Percentiles rank a stretch among this genome's conserved stretches.
phyloP scores from a whole-genome alignment of 345 rosid genomes.

The Salix dunnii region DNA sequence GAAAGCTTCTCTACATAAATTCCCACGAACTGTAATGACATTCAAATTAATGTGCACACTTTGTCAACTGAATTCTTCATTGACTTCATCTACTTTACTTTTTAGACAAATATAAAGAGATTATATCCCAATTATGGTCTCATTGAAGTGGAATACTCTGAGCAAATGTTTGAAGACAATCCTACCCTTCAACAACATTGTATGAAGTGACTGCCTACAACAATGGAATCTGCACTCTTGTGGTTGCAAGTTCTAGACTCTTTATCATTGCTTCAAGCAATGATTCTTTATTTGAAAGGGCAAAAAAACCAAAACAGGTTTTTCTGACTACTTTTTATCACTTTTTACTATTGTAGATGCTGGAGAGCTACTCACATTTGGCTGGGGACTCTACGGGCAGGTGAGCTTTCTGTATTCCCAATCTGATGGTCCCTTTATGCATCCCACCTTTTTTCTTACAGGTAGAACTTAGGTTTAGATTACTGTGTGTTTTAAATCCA shows the following conservation, averaged over 20 bases:
- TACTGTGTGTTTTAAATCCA: too few species aligned
- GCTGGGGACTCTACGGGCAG: slow-evolving; percentile 94
- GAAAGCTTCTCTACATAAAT: not conserved
- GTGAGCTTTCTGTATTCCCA: slow-evolving; percentile 28
- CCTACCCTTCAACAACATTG: not conserved
- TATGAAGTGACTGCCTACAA: not conserved
- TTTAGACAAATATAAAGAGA: too few species aligned
- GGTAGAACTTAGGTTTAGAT: too few species aligned
- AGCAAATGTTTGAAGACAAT: not conserved
- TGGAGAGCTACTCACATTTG: slow-evolving; percentile 70
- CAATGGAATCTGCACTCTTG: not conserved
- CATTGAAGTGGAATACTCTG: not conserved
- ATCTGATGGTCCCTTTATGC: not conserved
- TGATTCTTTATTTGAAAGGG: too few species aligned
- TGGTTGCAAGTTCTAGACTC: not conserved
- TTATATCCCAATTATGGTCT: not conserved
- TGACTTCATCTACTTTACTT: not conserved
- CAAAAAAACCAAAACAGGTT: not conserved
- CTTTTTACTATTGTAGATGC: slow-evolving; percentile 44
- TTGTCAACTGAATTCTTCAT: not conserved
- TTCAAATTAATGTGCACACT: not conserved
- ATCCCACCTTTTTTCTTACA: too few species aligned
- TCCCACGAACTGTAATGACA: not conserved
- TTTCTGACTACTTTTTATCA: not conserved
- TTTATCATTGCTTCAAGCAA: too few species aligned